Conservation (phyloP, 1,284 basidiomycete genomes). For the Sphaerobolus stellatus region DNA sequence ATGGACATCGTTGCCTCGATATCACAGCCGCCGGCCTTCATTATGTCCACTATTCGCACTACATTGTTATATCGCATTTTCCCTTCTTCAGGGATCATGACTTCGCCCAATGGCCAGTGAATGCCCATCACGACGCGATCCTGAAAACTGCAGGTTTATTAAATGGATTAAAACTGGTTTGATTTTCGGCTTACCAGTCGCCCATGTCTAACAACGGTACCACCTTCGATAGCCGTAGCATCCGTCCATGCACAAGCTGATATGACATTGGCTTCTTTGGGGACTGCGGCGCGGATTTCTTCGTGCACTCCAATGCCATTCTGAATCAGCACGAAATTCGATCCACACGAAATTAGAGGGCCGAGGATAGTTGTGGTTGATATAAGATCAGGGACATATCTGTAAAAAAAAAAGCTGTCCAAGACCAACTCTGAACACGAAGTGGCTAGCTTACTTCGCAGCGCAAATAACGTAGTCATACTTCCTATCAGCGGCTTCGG, state of each 20-base stretch:
- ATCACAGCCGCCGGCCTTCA: slow-evolving; percentile 35
- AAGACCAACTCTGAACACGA: too few species aligned
- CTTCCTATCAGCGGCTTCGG: slow-evolving; percentile 33
- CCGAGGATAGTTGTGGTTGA: slow-evolving; percentile 31
- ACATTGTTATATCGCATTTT: slow-evolving; percentile 30
- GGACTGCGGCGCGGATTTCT: slow-evolving; percentile 32
- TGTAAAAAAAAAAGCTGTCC: slow-evolving; percentile 6
- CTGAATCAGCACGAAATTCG: slow-evolving; percentile 37
- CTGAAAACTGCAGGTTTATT: slow-evolving; percentile 13
- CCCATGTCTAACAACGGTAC: slow-evolving; percentile 29
- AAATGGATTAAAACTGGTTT: slow-evolving; percentile 13
- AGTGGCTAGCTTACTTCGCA: slow-evolving; percentile 26
- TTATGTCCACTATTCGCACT: slow-evolving; percentile 30
- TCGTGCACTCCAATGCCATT: slow-evolving; percentile 43
- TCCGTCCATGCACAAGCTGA: slow-evolving; percentile 43
- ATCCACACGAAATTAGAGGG: slow-evolving; percentile 26
- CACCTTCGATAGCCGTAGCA: slow-evolving; percentile 33
- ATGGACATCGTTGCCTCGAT: slow-evolving; percentile 36
- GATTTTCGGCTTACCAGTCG: slow-evolving; percentile 22
- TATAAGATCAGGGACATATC: slow-evolving; percentile 32
- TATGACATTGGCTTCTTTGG: slow-evolving; percentile 31
- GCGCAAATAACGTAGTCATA: slow-evolving; percentile 36
- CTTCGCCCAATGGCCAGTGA: slow-evolving; percentile 21
- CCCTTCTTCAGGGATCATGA: slow-evolving; percentile 20
- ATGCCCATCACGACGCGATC: slow-evolving; percentile 35